Evolutionary conservation across 257 asterid species (phyloP).

Genomic region (Nicotiana undulata): DNA sequence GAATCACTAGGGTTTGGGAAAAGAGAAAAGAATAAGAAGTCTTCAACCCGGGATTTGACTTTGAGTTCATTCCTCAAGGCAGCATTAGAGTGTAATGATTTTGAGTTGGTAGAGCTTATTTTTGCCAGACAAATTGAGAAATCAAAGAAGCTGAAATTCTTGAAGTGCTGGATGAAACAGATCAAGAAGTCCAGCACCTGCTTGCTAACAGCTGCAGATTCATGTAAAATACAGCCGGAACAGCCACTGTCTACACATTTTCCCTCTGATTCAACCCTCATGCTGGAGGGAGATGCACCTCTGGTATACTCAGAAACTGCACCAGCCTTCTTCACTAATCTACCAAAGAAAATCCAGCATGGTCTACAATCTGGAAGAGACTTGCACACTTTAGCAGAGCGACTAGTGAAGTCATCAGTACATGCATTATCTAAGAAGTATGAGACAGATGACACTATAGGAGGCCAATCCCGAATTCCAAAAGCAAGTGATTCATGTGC

Average conservation of each 20-base stretch:
- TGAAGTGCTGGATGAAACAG: slow-evolving; percentile 92
- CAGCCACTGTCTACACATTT: slow-evolving; percentile 24
- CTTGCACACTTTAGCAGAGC: slow-evolving; percentile 67
- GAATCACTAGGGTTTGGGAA: slow-evolving; percentile 33
- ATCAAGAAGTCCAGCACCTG: slow-evolving; percentile 28
- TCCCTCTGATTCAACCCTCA: slow-evolving; percentile 33
- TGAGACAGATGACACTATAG: slow-evolving; percentile 20
- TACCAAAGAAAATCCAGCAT: slow-evolving; percentile 47
- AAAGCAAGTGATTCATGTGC: slow-evolving; percentile 24
- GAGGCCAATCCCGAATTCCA: slow-evolving; percentile 20
- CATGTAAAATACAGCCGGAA: slow-evolving; percentile 22
- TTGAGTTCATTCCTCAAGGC: slow-evolving; percentile 70
- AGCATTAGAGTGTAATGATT: slow-evolving; percentile 51
- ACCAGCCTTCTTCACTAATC: slow-evolving; percentile 45
- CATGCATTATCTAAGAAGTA: slow-evolving; percentile 32
- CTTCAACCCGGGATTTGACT: slow-evolving; percentile 36
- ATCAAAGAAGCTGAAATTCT: slow-evolving; percentile 72
- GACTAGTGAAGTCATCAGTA: slow-evolving; percentile 57
- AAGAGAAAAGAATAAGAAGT: slow-evolving; percentile 40
- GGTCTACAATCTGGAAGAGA: slow-evolving; percentile 72
- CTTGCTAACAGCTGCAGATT: slow-evolving; percentile 18
- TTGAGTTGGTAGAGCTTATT: slow-evolving; percentile 63
- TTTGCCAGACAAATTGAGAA: slow-evolving; percentile 31
- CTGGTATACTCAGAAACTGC: slow-evolving; percentile 35
- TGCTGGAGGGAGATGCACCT: slow-evolving; percentile 28